These are phyloP conservation scores for Hansfordia pulvinata DNA, from an alignment of 2,329 filamentous ascomycete genomes.

Conservation along the genomic window DNA sequence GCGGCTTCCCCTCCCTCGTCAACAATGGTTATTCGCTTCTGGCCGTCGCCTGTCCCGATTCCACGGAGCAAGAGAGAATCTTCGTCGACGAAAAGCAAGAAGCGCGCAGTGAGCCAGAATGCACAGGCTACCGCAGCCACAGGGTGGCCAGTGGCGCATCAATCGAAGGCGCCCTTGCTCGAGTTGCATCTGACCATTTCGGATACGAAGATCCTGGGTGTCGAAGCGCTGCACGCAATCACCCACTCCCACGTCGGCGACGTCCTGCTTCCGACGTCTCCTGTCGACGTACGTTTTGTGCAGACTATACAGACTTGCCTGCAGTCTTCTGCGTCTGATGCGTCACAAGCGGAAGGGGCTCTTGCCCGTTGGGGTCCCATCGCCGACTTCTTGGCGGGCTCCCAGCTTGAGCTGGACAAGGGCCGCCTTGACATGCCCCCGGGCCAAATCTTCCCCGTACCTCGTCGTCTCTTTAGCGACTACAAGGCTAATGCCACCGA, in stretches of 20 bases:
- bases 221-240: slow-evolving; percentile 23
- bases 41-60: slow-evolving; percentile 17
- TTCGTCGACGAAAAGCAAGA: slow-evolving; percentile 1
- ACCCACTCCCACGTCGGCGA: slow-evolving; percentile 23
- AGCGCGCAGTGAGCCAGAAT: not conserved
- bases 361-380: slow-evolving; percentile 19
- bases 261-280: slow-evolving; percentile 28
- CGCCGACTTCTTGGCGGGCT: slow-evolving; percentile 26
- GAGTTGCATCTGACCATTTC: slow-evolving; percentile 22
- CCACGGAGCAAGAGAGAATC: slow-evolving; percentile 3
- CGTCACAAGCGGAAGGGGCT: no score
- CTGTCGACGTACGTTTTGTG: slow-evolving; percentile 33
- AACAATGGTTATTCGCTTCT: slow-evolving; percentile 32
- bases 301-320: slow-evolving; percentile 22
- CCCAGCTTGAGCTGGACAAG: slow-evolving; percentile 28
- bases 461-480: slow-evolving; percentile 10
- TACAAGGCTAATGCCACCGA: not conserved
- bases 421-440: slow-evolving; percentile 25
- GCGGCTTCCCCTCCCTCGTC: slow-evolving; percentile 11
- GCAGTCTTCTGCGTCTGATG: no score
- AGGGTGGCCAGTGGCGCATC: slow-evolving; percentile 8
- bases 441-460: slow-evolving; percentile 16
- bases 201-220: slow-evolving; percentile 17
- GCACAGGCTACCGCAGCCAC: not conserved
- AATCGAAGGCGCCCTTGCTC: slow-evolving; percentile 16